These are phyloP conservation scores for Tephrocybe rancida DNA, from an alignment of 768 basidiomycete genomes.

Conservation along the genomic window DNA sequence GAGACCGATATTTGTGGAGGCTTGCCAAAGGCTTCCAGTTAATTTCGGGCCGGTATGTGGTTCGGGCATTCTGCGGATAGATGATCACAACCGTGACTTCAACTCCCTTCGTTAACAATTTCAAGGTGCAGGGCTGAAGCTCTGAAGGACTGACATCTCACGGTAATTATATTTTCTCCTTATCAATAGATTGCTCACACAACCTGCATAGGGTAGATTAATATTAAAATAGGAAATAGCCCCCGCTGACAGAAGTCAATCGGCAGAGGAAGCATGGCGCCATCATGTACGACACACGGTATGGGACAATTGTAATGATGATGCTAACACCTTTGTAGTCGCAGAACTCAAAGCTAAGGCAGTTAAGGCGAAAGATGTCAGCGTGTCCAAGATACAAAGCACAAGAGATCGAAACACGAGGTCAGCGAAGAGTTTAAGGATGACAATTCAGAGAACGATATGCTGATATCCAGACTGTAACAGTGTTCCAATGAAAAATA, in stretches of 20 bases:
- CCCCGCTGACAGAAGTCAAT: not conserved
- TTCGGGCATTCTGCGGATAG: no score
- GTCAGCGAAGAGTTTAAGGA: conserved; percentile 29
- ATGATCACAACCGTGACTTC: no score
- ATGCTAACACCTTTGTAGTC: conserved; percentile 35
- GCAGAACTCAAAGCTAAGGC: conserved; percentile 72
- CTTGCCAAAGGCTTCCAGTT: no score
- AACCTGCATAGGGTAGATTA: not conserved
- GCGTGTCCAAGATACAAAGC: conserved; percentile 51
- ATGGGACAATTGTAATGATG: not conserved
- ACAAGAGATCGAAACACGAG: conserved; percentile 60
- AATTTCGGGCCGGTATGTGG: no score
- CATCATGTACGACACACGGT: conserved; percentile 31
- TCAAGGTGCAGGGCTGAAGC: no score
- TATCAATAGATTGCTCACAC: not conserved
- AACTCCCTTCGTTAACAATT: no score
- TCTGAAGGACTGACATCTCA: no score
- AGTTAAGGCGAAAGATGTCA: conserved; percentile 57
- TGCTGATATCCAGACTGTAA: not conserved
- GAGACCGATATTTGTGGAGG: no score
- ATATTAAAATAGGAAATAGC: not conserved
- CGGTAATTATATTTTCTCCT: no score
- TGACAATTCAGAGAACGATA: not conserved
- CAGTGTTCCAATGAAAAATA: conserved; percentile 60
- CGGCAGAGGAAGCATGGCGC: conserved; percentile 17